Conservation (phyloP, 495 filamentous ascomycete genomes). For the Staphylotrichum longicolle region DNA sequence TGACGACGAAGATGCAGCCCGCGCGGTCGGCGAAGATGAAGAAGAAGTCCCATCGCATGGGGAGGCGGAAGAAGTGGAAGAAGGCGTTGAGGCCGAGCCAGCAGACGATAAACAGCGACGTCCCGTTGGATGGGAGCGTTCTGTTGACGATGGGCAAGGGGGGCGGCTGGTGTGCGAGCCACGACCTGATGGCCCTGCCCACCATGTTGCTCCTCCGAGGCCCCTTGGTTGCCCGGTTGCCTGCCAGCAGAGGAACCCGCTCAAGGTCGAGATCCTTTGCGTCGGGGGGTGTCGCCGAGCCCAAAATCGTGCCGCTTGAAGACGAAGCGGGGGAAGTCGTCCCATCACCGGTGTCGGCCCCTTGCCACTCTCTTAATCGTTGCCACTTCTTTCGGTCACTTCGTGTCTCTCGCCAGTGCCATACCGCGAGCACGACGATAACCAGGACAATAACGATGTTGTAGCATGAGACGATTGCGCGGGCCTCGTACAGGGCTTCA, state of each 20-base stretch:
- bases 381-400: slow-evolving; percentile 27
- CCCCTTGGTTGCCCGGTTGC: neutral
- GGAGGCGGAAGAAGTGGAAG: slow-evolving; percentile 51
- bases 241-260: slow-evolving; percentile 18
- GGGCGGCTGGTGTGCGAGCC: slow-evolving; percentile 53
- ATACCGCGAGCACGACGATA: slow-evolving; percentile 30
- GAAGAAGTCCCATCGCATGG: slow-evolving; percentile 43
- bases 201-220: neutral
- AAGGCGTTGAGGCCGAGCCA: slow-evolving; percentile 57
- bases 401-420: slow-evolving; percentile 29
- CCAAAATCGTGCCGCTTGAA: slow-evolving; percentile 21
- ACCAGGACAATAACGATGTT: slow-evolving; percentile 36
- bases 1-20: slow-evolving; percentile 52
- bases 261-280: slow-evolving; percentile 22
- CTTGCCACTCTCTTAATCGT: neutral
- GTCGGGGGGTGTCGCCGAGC: slow-evolving; percentile 11
- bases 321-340: slow-evolving; percentile 15
- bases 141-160: slow-evolving; percentile 56
- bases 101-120: slow-evolving; percentile 47
- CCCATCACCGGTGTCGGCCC: neutral
- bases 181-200: slow-evolving; percentile 25
- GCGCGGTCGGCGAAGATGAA: slow-evolving; percentile 57
- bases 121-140: slow-evolving; percentile 52
- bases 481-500: slow-evolving; percentile 33
- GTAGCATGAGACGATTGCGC: slow-evolving; percentile 36